Base-by-base conservation (phyloP, 768 basidiomycete species). In the Russula lepida region DNA sequence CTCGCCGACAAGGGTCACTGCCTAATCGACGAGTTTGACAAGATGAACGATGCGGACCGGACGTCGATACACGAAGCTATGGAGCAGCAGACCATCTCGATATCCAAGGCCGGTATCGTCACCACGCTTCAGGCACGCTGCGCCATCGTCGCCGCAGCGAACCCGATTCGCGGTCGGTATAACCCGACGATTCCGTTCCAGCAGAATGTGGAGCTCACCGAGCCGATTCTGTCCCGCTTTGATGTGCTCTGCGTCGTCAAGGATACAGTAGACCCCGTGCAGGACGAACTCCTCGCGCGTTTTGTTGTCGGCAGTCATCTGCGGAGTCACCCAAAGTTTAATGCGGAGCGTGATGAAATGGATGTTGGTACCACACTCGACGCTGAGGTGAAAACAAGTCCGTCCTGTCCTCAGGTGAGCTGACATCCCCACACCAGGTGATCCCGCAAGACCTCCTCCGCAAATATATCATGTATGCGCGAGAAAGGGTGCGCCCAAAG, bases 41-140 rank as follows among this genome's bases (percentile, higher is more conserved):
- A 99, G 79, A 99, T 99, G 97, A 98, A 98, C 74, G 97, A 98
- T 69, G 82, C 92, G 17, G 95, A 99, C 72, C 81, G 95, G 68
- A 98, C 95, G 17, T 97, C 94, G 4, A 98, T 99, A 69, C 97
- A 98, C 78, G 97, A 99, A 73, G 97, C 97, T 1, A 99, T 99
- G 97, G 97, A 99, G 71, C 97, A 99, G 75, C 97, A 98, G 72
- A 89, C 92, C 13, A 99, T 99, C 66, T 98, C 97, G 4, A 98
- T 99, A 69, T 93, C 95, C 25, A 99, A 99, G 71, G 97, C 97
- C 17, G 97, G 97, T 46, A 99, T 99, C 64, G 90, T 98, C 58
- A 98, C 97, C n/a, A 90, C 91, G 17, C 81, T 99, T 8, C 95
- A 98, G 75, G 97, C 97, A 27, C 87, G 97, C 21, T 98, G 95